Conservation (phyloP, 2,329 filamentous ascomycete species). For the Whalleya microplaca region DNA sequence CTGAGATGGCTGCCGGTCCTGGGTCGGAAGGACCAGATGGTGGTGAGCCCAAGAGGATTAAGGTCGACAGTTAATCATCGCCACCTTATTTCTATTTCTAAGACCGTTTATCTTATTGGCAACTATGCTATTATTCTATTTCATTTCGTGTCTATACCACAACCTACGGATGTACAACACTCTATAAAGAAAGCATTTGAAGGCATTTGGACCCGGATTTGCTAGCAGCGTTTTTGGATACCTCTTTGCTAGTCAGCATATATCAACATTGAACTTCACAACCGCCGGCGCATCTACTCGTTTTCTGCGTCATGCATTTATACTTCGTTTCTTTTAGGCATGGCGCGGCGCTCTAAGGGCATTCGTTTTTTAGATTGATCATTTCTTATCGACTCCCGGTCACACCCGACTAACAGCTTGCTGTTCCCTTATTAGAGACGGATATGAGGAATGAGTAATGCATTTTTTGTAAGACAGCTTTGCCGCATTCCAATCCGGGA, state of each 20-base stretch:
- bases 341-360: constrained; percentile 34
- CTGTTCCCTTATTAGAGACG: constrained; percentile 29
- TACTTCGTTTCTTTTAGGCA: constrained; percentile 27
- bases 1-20: constrained; percentile 50
- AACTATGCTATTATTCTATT: constrained; percentile 7
- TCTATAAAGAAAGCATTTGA: constrained; percentile 18
- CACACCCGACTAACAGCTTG: constrained; percentile 19
- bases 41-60: constrained; percentile 57
- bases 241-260: constrained; percentile 25
- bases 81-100: not conserved
- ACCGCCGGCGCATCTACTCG: constrained; percentile 19
- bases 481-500: constrained; percentile 23
- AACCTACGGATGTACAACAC: constrained; percentile 28
- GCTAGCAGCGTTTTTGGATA: constrained; percentile 21
- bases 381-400: constrained; percentile 12
- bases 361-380: constrained; percentile 15
- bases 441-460: constrained; percentile 37
- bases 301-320: constrained; percentile 32
- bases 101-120: not conserved
- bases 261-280: constrained; percentile 25
- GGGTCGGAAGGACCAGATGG: constrained; percentile 47
- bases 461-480: constrained; percentile 18
- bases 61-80: constrained; percentile 49
- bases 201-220: constrained; percentile 14
- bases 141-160: constrained; percentile 16